phyloP scores from a whole-genome alignment of 2,329 filamentous ascomycete genomes.

The Colletotrichum acutatum region DNA sequence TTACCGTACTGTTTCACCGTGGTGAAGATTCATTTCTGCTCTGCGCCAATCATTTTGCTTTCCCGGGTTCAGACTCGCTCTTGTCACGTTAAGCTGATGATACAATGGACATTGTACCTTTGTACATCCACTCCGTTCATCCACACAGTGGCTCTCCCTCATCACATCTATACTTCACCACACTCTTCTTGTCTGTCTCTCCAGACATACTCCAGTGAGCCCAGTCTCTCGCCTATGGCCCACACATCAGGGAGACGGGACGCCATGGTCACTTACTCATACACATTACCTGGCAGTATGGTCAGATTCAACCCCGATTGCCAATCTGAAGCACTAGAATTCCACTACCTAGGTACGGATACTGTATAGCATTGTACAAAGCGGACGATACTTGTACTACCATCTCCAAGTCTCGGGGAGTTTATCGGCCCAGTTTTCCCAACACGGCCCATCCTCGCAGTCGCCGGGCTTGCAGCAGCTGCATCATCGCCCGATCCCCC shows the following conservation, averaged over 20 bases:
- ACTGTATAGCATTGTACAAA: not conserved
- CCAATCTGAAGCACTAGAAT: no score
- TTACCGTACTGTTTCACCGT: conserved; percentile 19
- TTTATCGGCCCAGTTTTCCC: conserved; percentile 19
- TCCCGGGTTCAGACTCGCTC: not conserved
- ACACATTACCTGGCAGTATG: not conserved
- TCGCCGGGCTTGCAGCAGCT: not conserved
- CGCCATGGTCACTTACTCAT: not conserved
- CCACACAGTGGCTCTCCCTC: not conserved
- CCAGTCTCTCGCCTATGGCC: not conserved
- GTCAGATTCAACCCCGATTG: no score
- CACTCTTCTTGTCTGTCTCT: not conserved
- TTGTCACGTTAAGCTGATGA: not conserved
- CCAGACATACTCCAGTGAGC: not conserved
- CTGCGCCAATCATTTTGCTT: conserved; percentile 21
- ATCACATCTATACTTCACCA: not conserved
- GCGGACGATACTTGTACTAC: not conserved
- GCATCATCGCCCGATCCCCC: conserved; percentile 27
- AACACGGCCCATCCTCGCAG: conserved; percentile 9
- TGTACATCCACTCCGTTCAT: not conserved
- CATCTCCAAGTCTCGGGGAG: conserved; percentile 9
- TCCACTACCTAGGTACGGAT: not conserved
- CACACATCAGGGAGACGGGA: no score
- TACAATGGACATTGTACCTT: not conserved
- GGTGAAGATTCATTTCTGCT: conserved; percentile 27